These are phyloP conservation scores for Xylaria sp. DNA, from an alignment of 2,329 filamentous ascomycete genomes.

Conservation along the genomic window DNA sequence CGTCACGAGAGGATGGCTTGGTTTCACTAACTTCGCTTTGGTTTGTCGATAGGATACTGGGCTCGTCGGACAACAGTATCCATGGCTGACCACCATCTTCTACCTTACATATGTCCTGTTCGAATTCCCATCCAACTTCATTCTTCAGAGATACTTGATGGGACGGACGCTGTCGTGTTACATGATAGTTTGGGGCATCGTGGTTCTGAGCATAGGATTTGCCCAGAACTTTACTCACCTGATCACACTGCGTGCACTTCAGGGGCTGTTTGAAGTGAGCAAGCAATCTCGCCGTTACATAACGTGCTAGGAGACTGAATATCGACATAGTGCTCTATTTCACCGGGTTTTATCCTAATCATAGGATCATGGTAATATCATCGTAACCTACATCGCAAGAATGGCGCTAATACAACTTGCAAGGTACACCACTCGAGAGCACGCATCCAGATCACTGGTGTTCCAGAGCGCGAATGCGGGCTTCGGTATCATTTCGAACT, in stretches of 20 bases:
- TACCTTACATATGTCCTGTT: constrained; percentile 50
- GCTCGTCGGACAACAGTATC: constrained; percentile 49
- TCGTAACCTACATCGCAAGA: not conserved
- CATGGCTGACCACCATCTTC: constrained; percentile 50
- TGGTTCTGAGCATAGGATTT: constrained; percentile 53
- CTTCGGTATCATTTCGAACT: constrained; percentile 50
- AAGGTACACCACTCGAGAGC: constrained; percentile 54
- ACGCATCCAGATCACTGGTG: constrained; percentile 50
- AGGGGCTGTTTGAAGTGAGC: constrained; percentile 51
- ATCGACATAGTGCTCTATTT: constrained; percentile 49
- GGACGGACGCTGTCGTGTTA: constrained; percentile 48
- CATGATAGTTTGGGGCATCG: constrained; percentile 50
- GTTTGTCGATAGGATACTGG: constrained; percentile 43
- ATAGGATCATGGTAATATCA: constrained; percentile 45
- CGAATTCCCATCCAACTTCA: constrained; percentile 49
- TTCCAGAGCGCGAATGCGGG: constrained; percentile 54
- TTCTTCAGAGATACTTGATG: constrained; percentile 49
- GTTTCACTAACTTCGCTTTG: constrained; percentile 14
- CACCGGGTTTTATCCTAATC: constrained; percentile 53
- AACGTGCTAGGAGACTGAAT: constrained; percentile 9
- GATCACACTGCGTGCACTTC: constrained; percentile 50
- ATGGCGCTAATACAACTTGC: constrained; percentile 26
- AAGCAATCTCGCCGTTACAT: not conserved
- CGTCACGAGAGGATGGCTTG: not conserved
- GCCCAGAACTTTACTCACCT: constrained; percentile 53